Conservation (phyloP, 108 stramenopile species). For the Epithemia pelagica region DNA sequence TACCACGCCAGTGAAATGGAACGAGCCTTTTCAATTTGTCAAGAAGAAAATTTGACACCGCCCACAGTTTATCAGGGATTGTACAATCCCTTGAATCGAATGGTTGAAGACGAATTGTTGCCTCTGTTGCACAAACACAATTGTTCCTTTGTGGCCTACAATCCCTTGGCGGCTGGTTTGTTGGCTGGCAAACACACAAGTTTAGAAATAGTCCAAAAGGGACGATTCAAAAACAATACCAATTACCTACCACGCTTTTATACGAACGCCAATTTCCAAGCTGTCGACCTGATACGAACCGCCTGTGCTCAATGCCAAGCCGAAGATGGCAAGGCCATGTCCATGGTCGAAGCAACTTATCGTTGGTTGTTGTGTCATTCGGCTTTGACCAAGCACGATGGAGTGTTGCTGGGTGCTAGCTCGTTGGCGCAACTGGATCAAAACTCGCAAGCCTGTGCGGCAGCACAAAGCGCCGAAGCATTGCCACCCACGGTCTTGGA, state of each 20-base stretch:
- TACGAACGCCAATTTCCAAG: slow-evolving; percentile 69
- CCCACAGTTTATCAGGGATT: slow-evolving; percentile 92
- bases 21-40: slow-evolving; percentile 68
- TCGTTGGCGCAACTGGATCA: slow-evolving; percentile 66
- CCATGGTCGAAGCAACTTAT: slow-evolving; percentile 81
- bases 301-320: slow-evolving; percentile 60
- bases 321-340: slow-evolving; percentile 40
- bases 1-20: slow-evolving; percentile 77
- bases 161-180: slow-evolving; percentile 88
- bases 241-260: slow-evolving; percentile 87
- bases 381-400: slow-evolving; percentile 51
- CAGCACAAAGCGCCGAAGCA: slow-evolving; percentile 16
- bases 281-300: slow-evolving; percentile 49
- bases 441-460: slow-evolving; percentile 56
- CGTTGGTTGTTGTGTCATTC: slow-evolving; percentile 89
- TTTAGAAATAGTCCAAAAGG: slow-evolving; percentile 30
- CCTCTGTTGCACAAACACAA: slow-evolving; percentile 64
- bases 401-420: slow-evolving; percentile 78
- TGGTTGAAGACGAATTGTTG: slow-evolving; percentile 79
- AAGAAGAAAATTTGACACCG: slow-evolving; percentile 54
- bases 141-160: slow-evolving; percentile 90
- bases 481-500: slow-evolving; percentile 36
- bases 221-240: slow-evolving; percentile 79
- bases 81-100: slow-evolving; percentile 91
- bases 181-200: slow-evolving; percentile 71